These are phyloP conservation scores for Tephrocybe sp. DNA, from an alignment of 768 basidiomycete species.

Conservation along the genomic window DNA sequence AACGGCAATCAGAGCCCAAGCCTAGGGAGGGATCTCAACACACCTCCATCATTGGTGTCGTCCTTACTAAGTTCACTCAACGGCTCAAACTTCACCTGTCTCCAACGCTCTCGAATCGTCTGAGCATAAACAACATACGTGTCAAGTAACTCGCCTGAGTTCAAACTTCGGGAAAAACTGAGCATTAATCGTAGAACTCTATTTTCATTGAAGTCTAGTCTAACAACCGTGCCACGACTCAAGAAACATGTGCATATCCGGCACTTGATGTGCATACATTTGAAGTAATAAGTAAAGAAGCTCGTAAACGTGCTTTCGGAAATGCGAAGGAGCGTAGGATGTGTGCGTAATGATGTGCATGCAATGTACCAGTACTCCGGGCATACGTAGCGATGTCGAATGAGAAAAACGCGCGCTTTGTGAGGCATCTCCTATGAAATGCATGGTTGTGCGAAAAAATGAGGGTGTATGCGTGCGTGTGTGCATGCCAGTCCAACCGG, in stretches of 20 bases:
- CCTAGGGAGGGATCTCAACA: too few species aligned
- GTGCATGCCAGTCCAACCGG: constrained; percentile 1
- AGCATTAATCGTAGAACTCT: too few species aligned
- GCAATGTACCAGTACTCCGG: constrained; percentile 8
- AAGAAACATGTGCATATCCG: constrained; percentile 2
- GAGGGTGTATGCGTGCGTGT: neutral
- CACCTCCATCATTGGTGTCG: too few species aligned
- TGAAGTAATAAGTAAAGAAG: constrained; percentile 9
- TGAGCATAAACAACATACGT: too few species aligned
- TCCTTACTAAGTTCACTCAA: too few species aligned
- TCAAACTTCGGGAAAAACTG: too few species aligned
- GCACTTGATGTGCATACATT: constrained; percentile 4
- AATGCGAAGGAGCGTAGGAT: constrained; percentile 2
- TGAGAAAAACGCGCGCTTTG: neutral
- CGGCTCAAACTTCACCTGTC: too few species aligned
- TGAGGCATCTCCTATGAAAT: neutral
- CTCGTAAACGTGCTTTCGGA: neutral
- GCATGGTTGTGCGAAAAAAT: neutral
- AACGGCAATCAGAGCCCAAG: too few species aligned
- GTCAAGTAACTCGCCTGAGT: too few species aligned
- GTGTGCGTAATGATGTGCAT: constrained; percentile 5
- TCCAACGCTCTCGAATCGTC: too few species aligned
- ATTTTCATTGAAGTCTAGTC: neutral
- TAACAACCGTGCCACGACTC: neutral
- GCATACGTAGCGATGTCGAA: constrained; percentile 1